Percentiles rank a stretch among this genome's conserved stretches.
These are phyloP conservation scores for Neofusicoccum laricinum DNA, from an alignment of 2,329 filamentous ascomycete species.

Conservation along the genomic window DNA sequence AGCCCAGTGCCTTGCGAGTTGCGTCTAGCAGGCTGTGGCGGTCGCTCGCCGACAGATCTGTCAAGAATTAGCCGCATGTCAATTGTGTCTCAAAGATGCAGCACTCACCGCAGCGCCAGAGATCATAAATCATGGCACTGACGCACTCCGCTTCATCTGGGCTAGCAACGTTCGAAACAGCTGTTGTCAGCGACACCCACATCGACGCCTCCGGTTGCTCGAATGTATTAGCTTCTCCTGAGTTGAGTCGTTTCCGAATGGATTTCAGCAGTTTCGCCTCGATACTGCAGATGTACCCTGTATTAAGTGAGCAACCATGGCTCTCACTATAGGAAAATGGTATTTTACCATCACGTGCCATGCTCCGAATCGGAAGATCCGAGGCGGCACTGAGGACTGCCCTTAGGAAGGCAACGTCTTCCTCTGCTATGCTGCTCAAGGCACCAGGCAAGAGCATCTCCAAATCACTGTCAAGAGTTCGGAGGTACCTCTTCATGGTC, in stretches of 20 bases:
- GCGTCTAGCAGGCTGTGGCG: constrained; percentile 12
- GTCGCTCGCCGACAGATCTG: constrained; percentile 12
- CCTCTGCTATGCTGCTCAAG: neutral
- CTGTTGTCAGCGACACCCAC: constrained; percentile 10
- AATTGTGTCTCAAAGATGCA: neutral
- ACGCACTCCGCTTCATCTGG: constrained; percentile 5
- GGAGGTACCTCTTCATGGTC: constrained; percentile 15
- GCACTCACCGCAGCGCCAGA: constrained; percentile 12
- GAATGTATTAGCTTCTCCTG: neutral
- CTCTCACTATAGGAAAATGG: neutral
- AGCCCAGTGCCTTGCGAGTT: neutral
- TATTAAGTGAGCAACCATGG: neutral
- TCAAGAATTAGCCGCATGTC: neutral
- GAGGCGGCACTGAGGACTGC: constrained; percentile 2
- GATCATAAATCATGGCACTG: constrained; percentile 8
- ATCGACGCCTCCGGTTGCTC: constrained; percentile 5
- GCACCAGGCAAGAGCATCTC: neutral
- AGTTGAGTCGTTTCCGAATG: neutral
- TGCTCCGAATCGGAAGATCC: constrained; percentile 3
- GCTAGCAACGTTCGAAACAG: constrained; percentile 10
- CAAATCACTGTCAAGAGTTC: constrained; percentile 5
- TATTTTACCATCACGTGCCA: constrained; percentile 5
- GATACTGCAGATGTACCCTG: constrained; percentile 14
- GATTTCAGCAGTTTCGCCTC: constrained; percentile 13
- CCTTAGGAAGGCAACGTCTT: neutral